A percentile compares a stretch with the other conserved stretches of the same genome.
These are phyloP conservation scores for Coprinellus micaceus DNA, from an alignment of 768 basidiomycete genomes.

Conservation along the genomic window DNA sequence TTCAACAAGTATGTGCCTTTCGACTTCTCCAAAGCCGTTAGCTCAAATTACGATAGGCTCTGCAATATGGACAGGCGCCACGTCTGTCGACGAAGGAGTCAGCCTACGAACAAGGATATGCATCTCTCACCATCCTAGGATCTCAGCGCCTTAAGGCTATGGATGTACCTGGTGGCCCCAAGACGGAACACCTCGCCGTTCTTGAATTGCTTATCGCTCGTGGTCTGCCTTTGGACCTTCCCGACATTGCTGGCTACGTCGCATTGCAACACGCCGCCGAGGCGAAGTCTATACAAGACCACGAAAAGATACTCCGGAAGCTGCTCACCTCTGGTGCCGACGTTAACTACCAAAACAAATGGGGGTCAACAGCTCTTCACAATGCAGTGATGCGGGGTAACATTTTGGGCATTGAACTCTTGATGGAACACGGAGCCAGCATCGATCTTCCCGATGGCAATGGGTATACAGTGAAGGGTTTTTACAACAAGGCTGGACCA, in stretches of 20 bases:
- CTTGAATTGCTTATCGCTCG: conserved; percentile 39
- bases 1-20: conserved; percentile 18
- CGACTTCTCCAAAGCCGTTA: background rate
- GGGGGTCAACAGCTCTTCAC: conserved; percentile 42
- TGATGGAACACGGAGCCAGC: conserved; percentile 50
- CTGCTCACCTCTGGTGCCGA: conserved; percentile 47
- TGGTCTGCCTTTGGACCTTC: conserved; percentile 37
- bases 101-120: conserved; percentile 39
- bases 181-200: conserved; percentile 22
- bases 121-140: conserved; percentile 36
- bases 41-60: conserved; percentile 14
- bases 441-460: conserved; percentile 38
- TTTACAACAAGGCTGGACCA: conserved; percentile 36
- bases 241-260: conserved; percentile 47
- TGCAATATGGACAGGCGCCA: conserved; percentile 31
- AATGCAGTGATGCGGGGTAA: conserved; percentile 29
- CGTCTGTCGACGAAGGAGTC: conserved; percentile 40
- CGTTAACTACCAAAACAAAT: conserved; percentile 45
- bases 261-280: conserved; percentile 46
- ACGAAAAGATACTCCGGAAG: conserved; percentile 30
- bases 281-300: conserved; percentile 15
- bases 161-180: background rate
- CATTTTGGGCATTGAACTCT: conserved; percentile 33
- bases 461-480: conserved; percentile 27
- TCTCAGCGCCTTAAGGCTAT: conserved; percentile 30